phyloP scores from a whole-genome alignment of 176 grass and related monocot species.

The Lolium rigidum region DNA sequence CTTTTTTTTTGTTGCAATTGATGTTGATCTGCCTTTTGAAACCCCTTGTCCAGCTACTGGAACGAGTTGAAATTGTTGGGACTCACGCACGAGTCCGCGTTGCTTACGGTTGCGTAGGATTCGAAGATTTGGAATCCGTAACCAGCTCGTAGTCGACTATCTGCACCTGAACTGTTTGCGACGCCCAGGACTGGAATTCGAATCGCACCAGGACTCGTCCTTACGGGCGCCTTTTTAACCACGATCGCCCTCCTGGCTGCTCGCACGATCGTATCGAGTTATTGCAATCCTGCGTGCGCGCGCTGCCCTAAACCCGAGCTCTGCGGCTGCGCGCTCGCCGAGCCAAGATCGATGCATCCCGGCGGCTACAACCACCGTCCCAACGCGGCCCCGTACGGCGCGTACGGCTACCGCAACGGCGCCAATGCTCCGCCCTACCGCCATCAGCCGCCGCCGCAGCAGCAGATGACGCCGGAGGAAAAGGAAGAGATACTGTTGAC shows the following conservation, averaged over 20 bases:
- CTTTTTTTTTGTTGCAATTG: no score
- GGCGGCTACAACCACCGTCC: background rate
- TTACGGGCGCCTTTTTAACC: background rate
- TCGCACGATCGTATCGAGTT: background rate
- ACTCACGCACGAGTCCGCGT: background rate
- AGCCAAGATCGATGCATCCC: background rate
- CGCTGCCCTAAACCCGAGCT: no score
- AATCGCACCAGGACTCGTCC: background rate
- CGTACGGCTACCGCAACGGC: conserved; percentile 5
- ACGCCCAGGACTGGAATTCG: background rate
- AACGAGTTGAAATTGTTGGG: background rate
- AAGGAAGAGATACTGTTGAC: background rate
- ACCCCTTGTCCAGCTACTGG: background rate
- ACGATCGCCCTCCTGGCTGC: background rate
- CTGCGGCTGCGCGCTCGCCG: background rate
- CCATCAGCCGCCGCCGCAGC: background rate
- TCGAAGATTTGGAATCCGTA: background rate
- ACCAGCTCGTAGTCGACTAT: background rate
- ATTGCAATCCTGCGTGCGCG: background rate
- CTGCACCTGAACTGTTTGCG: background rate
- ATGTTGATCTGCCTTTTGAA: background rate
- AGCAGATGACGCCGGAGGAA: background rate
- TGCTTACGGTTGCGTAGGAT: background rate
- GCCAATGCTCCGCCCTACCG: background rate
- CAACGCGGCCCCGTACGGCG: background rate